These are phyloP conservation scores for Calonectria montana DNA, from an alignment of 2,329 filamentous ascomycete species.

Conservation along the genomic window DNA sequence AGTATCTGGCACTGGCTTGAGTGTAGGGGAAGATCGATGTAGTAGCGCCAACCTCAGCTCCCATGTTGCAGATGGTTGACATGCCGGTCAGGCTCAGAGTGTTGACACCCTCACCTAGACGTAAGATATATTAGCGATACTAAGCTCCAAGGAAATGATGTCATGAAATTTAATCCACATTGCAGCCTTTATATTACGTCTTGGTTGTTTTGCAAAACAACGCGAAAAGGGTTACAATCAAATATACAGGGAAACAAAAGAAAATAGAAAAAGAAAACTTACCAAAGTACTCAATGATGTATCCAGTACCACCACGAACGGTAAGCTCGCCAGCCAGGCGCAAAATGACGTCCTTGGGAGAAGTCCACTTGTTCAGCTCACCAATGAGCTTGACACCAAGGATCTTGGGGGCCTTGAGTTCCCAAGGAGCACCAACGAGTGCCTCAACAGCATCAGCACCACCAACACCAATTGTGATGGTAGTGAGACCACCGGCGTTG, in stretches of 20 bases:
- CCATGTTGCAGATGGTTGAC: constrained; percentile 94
- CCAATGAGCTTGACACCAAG: constrained; percentile 88
- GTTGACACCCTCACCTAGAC: constrained; percentile 65
- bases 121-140: neutral
- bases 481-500: constrained; percentile 94
- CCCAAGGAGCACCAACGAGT: constrained; percentile 95
- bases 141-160: neutral
- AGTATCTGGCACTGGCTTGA: constrained; percentile 83
- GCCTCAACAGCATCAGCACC: constrained; percentile 98
- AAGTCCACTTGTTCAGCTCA: constrained; percentile 87
- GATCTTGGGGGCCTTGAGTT: constrained; percentile 93
- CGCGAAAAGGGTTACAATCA: neutral
- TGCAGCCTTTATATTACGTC: neutral
- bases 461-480: constrained; percentile 95
- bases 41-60: constrained; percentile 90
- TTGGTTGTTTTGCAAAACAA: neutral
- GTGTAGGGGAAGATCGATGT: constrained; percentile 97
- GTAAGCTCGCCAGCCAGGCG: constrained; percentile 89
- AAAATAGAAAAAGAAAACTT: constrained; percentile 38
- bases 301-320: constrained; percentile 93
- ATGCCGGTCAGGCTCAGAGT: constrained; percentile 92
- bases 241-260: neutral
- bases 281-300: constrained; percentile 93
- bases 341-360: constrained; percentile 96
- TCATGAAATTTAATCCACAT: neutral